phyloP scores from a whole-genome alignment of 768 basidiomycete genomes.

The Hygrophoropsis aurantiaca region DNA sequence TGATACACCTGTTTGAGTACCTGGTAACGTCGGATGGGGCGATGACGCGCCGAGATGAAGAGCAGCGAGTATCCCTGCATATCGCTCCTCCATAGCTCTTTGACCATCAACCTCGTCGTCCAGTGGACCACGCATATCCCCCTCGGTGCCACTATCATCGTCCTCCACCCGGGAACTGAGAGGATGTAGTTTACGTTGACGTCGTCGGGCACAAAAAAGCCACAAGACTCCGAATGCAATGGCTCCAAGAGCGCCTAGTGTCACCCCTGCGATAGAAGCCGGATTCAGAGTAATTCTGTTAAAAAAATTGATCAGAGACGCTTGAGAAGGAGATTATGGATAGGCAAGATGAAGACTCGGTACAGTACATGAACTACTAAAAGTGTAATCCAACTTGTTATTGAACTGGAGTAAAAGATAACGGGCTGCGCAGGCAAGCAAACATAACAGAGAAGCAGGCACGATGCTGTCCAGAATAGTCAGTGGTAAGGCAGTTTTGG shows the following conservation, averaged over 20 bases:
- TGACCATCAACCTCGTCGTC: slow-evolving; percentile 18
- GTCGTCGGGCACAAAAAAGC: slow-evolving; percentile 32
- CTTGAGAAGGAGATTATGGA: too few species aligned
- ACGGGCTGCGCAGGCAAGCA: too few species aligned
- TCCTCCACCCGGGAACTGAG: slow-evolving; percentile 11
- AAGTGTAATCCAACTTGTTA: too few species aligned
- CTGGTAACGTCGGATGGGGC: too few species aligned
- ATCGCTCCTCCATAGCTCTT: slow-evolving; percentile 21
- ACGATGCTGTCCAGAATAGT: too few species aligned
- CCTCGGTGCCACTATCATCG: slow-evolving; percentile 1
- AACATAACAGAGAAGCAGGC: too few species aligned
- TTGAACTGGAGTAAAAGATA: too few species aligned
- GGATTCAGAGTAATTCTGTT: slow-evolving; percentile 12
- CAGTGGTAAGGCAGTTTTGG: too few species aligned
- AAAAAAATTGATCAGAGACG: too few species aligned
- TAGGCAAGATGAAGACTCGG: too few species aligned
- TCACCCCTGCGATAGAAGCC: slow-evolving; percentile 20
- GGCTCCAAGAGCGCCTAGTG: slow-evolving; percentile 25
- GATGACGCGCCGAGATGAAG: slow-evolving; percentile 8
- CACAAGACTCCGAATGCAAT: slow-evolving; percentile 26
- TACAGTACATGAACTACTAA: too few species aligned
- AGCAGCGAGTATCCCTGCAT: slow-evolving; percentile 26
- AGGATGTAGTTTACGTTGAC: slow-evolving; percentile 20
- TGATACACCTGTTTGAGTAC: neutral
- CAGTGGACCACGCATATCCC: slow-evolving; percentile 15